Conservation (phyloP, 2,329 filamentous ascomycete species). For the Trichoderma polysporum region DNA sequence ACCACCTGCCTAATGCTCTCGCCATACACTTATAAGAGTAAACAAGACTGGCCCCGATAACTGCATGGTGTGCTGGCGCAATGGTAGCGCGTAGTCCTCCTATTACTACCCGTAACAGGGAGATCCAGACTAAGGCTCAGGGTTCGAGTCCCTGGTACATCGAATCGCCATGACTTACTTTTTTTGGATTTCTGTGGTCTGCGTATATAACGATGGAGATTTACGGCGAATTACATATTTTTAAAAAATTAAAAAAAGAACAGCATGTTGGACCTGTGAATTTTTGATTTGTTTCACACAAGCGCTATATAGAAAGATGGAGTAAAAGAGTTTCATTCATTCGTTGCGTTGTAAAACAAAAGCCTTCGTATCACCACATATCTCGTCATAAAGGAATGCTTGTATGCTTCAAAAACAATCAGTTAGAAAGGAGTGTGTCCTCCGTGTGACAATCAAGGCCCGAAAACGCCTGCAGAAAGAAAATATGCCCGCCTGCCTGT, state of each 20-base stretch:
- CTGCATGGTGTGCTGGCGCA: constrained; percentile 23
- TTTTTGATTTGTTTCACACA: background rate
- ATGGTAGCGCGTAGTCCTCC: constrained; percentile 24
- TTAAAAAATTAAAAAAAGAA: too few species aligned
- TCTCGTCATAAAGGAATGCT: background rate
- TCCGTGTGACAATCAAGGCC: background rate
- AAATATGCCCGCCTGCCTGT: background rate
- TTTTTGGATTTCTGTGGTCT: background rate
- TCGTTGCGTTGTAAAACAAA: background rate
- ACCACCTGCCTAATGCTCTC: background rate
- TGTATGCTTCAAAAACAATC: background rate
- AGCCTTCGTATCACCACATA: background rate
- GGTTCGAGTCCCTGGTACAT: constrained; percentile 24
- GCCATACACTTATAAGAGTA: background rate
- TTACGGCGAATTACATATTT: too few species aligned
- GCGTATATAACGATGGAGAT: too few species aligned
- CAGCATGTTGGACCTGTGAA: too few species aligned
- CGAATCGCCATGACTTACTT: constrained; percentile 5
- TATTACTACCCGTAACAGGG: constrained; percentile 16
- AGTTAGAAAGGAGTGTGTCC: background rate
- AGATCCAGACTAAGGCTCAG: constrained; percentile 23
- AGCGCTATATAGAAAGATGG: background rate
- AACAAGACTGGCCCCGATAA: constrained; percentile 14
- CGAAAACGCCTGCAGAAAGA: background rate
- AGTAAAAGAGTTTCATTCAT: background rate